Evolutionary conservation across 2,329 filamentous ascomycete species (phyloP).

Genomic region (Trichoderma atrobrunneum): DNA sequence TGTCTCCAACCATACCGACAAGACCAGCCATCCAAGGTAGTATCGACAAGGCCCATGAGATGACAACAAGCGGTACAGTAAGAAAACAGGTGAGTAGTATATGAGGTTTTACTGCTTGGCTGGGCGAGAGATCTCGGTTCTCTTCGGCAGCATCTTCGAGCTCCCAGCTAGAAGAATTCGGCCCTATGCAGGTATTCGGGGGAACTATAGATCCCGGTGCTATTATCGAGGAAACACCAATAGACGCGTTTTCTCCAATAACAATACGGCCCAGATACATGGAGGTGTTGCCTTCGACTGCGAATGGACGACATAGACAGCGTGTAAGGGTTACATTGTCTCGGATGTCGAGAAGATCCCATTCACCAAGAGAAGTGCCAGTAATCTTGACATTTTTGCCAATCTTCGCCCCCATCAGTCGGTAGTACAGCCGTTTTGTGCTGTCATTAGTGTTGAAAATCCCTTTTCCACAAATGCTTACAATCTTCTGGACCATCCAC

Average conservation of each 20-base stretch:
- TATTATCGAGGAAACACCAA: conserved; percentile 49
- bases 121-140: conserved; percentile 44
- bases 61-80: conserved; percentile 41
- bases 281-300: conserved; percentile 53
- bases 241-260: conserved; percentile 46
- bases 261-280: conserved; percentile 55
- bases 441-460: conserved; percentile 41
- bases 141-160: conserved; percentile 44
- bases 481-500: conserved; percentile 57
- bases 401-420: conserved; percentile 52
- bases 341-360: conserved; percentile 54
- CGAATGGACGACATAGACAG: conserved; percentile 52
- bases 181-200: conserved; percentile 50
- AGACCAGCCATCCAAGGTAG: conserved; percentile 46
- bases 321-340: conserved; percentile 47
- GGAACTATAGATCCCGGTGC: conserved; percentile 50
- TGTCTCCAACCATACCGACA: conserved; percentile 43
- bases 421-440: conserved; percentile 45
- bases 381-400: conserved; percentile 49
- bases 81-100: conserved; percentile 43
- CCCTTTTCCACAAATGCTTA: conserved; percentile 48
- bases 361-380: conserved; percentile 49
- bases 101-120: conserved; percentile 41
- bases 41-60: conserved; percentile 42
- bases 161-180: conserved; percentile 59